Conservation (phyloP, 345 rosid species). For the Lenwebbia sp. region DNA sequence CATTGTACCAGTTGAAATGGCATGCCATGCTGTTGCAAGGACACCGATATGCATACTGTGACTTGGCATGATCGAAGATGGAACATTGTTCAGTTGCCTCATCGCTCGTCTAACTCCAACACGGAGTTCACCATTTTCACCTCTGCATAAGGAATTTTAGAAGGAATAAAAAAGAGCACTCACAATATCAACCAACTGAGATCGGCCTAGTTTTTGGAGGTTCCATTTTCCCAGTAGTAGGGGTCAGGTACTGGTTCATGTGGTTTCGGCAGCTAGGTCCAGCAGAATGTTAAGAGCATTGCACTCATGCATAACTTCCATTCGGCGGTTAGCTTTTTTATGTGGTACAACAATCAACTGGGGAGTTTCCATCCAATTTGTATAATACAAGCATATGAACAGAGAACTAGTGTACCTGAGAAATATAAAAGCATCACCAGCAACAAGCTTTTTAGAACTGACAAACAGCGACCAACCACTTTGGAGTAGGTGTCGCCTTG, state of each 20-base stretch:
- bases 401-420: slow-evolving; percentile 22
- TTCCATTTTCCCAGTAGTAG: background rate
- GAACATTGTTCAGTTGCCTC: slow-evolving; percentile 38
- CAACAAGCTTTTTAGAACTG: slow-evolving; percentile 53
- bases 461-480: slow-evolving; percentile 64
- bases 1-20: slow-evolving; percentile 34
- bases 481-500: slow-evolving; percentile 56
- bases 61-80: slow-evolving; percentile 55
- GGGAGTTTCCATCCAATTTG: background rate
- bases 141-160: slow-evolving; percentile 14
- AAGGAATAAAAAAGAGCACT: background rate
- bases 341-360: background rate
- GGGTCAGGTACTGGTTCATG: background rate
- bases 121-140: slow-evolving; percentile 47
- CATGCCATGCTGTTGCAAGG: slow-evolving; percentile 67
- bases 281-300: background rate
- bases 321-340: background rate
- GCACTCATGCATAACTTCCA: background rate
- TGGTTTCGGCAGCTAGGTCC: background rate
- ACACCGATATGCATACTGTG: slow-evolving; percentile 65
- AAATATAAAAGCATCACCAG: slow-evolving; percentile 63
- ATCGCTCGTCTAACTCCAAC: slow-evolving; percentile 56
- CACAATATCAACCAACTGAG: background rate
- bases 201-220: background rate
- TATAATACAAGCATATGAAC: background rate